Evolutionary conservation across 805 yeast species (phyloP).

Genomic region (Myxozyma geophila): DNA sequence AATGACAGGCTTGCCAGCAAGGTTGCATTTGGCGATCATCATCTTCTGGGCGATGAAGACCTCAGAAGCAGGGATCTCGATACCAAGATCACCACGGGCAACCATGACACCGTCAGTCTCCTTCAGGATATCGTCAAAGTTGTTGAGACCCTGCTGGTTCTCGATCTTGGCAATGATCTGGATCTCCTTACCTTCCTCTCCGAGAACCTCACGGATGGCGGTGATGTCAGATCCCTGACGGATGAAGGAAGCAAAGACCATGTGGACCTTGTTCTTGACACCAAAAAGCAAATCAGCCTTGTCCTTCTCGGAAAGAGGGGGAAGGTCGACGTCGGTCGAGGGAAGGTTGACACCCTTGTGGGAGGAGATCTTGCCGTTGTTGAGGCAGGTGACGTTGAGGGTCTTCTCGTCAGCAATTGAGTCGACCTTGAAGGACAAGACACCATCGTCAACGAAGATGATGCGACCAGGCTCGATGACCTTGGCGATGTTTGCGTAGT

Average conservation of each 20-base stretch:
- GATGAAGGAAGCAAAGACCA: constrained; percentile 98
- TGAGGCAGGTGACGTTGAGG: constrained; percentile 84
- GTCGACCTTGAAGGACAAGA: constrained; percentile 87
- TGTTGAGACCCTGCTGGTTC: constrained; percentile 99
- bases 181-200: constrained; percentile 95
- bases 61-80: constrained; percentile 98
- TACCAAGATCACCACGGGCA: constrained; percentile 99
- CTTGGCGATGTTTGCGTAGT: constrained; percentile 95
- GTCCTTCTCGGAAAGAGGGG: constrained; percentile 97
- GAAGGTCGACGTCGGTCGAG: constrained; percentile 97
- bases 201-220: constrained; percentile 90
- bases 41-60: constrained; percentile 98
- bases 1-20: constrained; percentile 99
- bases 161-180: constrained; percentile 97
- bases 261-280: constrained; percentile 96
- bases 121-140: constrained; percentile 91
- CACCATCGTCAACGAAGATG: constrained; percentile 98
- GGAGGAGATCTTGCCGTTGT: constrained; percentile 93
- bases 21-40: constrained; percentile 97
- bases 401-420: constrained; percentile 80
- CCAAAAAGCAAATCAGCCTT: constrained; percentile 90
- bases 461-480: constrained; percentile 86
- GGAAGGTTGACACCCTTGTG: constrained; percentile 99
- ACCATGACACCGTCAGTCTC: constrained; percentile 99
- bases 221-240: constrained; percentile 89